Evolutionary conservation across 805 yeast genomes (phyloP).

Genomic region (Tetrapisispora arboricola): DNA sequence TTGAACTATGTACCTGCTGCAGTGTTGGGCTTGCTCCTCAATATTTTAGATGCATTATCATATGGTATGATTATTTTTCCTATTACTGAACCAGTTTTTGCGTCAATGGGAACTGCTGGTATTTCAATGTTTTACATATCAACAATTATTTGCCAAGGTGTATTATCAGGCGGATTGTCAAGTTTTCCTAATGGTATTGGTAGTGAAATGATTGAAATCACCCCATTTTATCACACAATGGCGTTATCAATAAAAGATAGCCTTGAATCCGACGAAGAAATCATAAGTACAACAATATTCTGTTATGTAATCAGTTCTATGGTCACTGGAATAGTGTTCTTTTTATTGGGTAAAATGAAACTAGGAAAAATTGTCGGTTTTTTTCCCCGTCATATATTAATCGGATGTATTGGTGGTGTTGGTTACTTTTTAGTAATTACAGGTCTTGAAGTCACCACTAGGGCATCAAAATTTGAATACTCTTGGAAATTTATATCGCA

Average conservation of each 20-base stretch:
- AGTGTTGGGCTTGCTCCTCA: constrained; percentile 70
- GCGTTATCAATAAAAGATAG: constrained; percentile 54
- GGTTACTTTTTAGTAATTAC: constrained; percentile 87
- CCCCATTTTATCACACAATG: constrained; percentile 96
- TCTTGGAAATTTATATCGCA: constrained; percentile 43
- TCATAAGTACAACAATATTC: constrained; percentile 77
- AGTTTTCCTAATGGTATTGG: constrained; percentile 88
- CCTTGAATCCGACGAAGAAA: constrained; percentile 41
- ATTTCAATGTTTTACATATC: constrained; percentile 90
- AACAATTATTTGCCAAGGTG: constrained; percentile 80
- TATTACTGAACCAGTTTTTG: constrained; percentile 65
- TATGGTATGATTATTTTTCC: constrained; percentile 99
- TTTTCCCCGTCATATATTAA: constrained; percentile 90
- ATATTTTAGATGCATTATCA: constrained; percentile 84
- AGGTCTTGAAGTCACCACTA: constrained; percentile 83
- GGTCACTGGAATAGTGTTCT: constrained; percentile 78
- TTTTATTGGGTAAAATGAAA: constrained; percentile 61
- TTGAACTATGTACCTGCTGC: constrained; percentile 56
- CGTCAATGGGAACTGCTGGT: constrained; percentile 78
- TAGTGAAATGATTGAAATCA: constrained; percentile 97
- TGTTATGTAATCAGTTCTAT: constrained; percentile 77
- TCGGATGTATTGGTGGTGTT: constrained; percentile 98
- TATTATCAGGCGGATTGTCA: constrained; percentile 84
- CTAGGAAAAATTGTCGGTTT: constrained; percentile 86
- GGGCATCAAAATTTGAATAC: constrained; percentile 64